Percentiles rank a stretch among this genome's conserved stretches.
These are phyloP conservation scores for Solanum gracilifrons DNA, from an alignment of 257 asterid species.

Conservation along the genomic window DNA sequence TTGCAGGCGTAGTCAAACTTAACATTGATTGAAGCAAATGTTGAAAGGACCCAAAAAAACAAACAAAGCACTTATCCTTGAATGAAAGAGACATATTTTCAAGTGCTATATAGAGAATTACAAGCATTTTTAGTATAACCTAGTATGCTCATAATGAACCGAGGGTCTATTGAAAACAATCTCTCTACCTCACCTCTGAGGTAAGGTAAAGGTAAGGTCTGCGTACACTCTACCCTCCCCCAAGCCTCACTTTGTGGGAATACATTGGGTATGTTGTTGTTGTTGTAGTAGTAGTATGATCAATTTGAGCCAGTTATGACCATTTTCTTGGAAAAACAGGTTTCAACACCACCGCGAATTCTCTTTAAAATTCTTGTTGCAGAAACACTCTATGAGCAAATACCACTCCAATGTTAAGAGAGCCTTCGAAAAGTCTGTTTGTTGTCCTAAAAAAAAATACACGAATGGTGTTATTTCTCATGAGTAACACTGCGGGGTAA, in stretches of 20 bases:
- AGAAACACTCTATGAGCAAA: too few species aligned
- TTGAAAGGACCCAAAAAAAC: not conserved
- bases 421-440: too few species aligned
- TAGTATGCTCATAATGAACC: not conserved
- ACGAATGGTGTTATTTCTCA: too few species aligned
- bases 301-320: not conserved
- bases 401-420: too few species aligned
- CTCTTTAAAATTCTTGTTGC: too few species aligned
- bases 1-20: not conserved
- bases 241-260: too few species aligned
- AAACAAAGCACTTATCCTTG: not conserved
- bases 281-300: not conserved
- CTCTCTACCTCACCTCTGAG: not conserved
- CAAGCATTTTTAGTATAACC: not conserved
- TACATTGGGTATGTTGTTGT: too few species aligned
- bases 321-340: not conserved
- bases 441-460: too few species aligned
- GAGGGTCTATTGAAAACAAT: not conserved
- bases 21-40: not conserved
- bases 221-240: too few species aligned
- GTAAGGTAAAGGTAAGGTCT: too few species aligned
- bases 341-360: too few species aligned
- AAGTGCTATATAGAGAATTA: not conserved
- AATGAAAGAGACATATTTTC: not conserved
- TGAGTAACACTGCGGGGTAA: too few species aligned